A percentile compares a stretch with the other conserved stretches of the same genome.
These are phyloP conservation scores for Xylaria multiplex DNA, from an alignment of 2,329 filamentous ascomycete species.

Conservation along the genomic window DNA sequence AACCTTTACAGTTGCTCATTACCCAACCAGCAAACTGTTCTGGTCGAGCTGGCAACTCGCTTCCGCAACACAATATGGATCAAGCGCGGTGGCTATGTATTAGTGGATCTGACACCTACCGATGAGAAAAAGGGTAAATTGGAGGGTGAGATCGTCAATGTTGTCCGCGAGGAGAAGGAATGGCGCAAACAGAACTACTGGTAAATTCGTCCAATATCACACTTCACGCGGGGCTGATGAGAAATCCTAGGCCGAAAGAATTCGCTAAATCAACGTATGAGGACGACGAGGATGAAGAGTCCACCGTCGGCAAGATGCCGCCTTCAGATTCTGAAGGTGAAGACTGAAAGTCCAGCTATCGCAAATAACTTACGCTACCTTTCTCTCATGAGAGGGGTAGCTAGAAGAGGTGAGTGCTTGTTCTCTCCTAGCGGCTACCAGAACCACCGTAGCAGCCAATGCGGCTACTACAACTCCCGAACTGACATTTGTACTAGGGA, in stretches of 20 bases:
- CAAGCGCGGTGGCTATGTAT: conserved; percentile 85
- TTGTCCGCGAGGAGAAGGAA: conserved; percentile 88
- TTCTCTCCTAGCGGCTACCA: conserved; percentile 58
- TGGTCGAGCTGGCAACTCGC: conserved; percentile 83
- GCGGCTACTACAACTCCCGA: conserved; percentile 73
- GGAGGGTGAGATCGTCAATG: conserved; percentile 88
- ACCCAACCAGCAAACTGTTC: conserved; percentile 70
- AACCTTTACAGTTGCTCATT: conserved; percentile 85
- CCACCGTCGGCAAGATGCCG: conserved; percentile 85
- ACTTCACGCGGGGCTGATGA: conserved; percentile 22
- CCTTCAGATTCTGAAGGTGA: conserved; percentile 82
- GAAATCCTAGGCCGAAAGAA: conserved; percentile 74
- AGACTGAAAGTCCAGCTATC: conserved; percentile 41
- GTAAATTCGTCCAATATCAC: conserved; percentile 58
- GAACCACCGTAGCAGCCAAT: conserved; percentile 72
- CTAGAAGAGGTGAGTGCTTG: conserved; percentile 32
- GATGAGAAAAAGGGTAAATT: conserved; percentile 80
- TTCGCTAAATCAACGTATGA: conserved; percentile 73
- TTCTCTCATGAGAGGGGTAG: conserved; percentile 38
- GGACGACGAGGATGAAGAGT: conserved; percentile 74
- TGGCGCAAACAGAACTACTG: conserved; percentile 94
- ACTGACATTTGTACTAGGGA: conserved; percentile 74
- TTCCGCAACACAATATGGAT: conserved; percentile 97
- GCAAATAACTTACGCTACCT: conserved; percentile 37
- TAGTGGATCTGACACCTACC: conserved; percentile 75